Conservation (phyloP, 2,329 filamentous ascomycete genomes). For the Aspergillus tubingensis region DNA sequence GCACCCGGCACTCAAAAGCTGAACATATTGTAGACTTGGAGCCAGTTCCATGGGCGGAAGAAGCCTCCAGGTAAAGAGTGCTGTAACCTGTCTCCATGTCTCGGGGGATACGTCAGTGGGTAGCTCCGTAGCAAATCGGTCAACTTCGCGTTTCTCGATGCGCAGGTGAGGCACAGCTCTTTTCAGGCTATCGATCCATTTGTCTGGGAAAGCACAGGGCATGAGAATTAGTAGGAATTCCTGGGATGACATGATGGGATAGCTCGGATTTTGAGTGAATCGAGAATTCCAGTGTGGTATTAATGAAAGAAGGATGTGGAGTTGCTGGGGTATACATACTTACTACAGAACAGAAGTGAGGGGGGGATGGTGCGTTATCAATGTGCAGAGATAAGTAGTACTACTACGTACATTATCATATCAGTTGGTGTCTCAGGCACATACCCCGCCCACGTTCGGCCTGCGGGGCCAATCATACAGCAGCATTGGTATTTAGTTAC, state of each 20-base stretch:
- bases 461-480: too few species aligned
- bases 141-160: not conserved
- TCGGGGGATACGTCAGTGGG: not conserved
- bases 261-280: not conserved
- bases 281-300: too few species aligned
- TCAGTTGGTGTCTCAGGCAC: too few species aligned
- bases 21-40: slow-evolving; percentile 4
- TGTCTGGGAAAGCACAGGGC: not conserved
- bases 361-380: too few species aligned
- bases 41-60: not conserved
- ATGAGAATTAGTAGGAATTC: not conserved
- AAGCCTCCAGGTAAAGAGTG: slow-evolving; percentile 1
- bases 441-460: too few species aligned
- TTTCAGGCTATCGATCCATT: not conserved
- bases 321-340: too few species aligned
- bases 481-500: too few species aligned
- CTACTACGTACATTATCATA: too few species aligned
- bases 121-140: not conserved
- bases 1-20: slow-evolving; percentile 3
- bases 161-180: not conserved
- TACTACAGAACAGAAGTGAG: too few species aligned
- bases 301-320: too few species aligned
- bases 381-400: too few species aligned
- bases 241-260: not conserved
- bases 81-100: not conserved